These are phyloP conservation scores for Kodamaea alishanica DNA, from an alignment of 1,139 yeast species.

Conservation along the genomic window DNA sequence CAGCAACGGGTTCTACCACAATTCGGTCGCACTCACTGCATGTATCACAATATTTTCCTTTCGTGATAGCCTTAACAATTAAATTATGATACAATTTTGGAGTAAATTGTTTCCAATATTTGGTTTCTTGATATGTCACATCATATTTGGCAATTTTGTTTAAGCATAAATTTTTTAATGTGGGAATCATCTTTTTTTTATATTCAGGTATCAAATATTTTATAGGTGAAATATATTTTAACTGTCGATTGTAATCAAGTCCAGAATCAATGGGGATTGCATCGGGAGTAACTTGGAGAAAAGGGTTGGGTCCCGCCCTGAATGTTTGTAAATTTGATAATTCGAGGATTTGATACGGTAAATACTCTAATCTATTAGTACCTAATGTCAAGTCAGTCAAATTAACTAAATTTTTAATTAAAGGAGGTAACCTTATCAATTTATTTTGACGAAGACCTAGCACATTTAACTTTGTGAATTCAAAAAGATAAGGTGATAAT, in stretches of 20 bases:
- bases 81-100: constrained; percentile 33
- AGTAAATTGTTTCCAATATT: constrained; percentile 39
- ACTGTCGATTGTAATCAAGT: constrained; percentile 11
- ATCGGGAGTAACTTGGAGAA: constrained; percentile 25
- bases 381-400: constrained; percentile 51
- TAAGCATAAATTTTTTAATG: constrained; percentile 40
- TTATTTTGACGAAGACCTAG: constrained; percentile 52
- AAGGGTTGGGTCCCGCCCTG: constrained; percentile 50
- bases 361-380: constrained; percentile 46
- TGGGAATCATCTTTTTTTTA: constrained; percentile 24
- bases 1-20: constrained; percentile 50
- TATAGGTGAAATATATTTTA: constrained; percentile 26
- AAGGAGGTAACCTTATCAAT: constrained; percentile 49
- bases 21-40: constrained; percentile 48
- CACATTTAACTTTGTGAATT: constrained; percentile 49
- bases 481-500: constrained; percentile 51
- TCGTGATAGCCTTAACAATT: constrained; percentile 42
- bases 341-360: constrained; percentile 54
- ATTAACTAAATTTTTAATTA: constrained; percentile 39
- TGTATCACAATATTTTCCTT: constrained; percentile 41
- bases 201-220: constrained; percentile 11
- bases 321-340: constrained; percentile 42
- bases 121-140: constrained; percentile 43
- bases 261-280: constrained; percentile 17
- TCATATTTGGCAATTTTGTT: constrained; percentile 43